Base-by-base conservation (phyloP, 805 yeast genomes). In the Deakozyma indianensis region DNA sequence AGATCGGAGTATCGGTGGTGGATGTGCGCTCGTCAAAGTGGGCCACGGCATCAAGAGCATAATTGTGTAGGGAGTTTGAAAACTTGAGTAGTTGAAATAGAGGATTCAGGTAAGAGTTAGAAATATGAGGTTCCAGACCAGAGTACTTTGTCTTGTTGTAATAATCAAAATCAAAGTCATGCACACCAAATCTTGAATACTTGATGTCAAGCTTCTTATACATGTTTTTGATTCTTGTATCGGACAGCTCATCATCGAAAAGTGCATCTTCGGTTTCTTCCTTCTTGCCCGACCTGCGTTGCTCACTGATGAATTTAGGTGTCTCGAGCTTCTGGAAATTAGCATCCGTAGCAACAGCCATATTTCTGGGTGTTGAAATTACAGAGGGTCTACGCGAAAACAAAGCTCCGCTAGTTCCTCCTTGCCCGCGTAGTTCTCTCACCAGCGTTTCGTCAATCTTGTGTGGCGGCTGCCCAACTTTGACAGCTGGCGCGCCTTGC, bases 101-200 rank as follows among this genome's bases (percentile, higher is more conserved):
- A 0, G 95, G 70, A 59, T 92, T 92, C 48, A 82, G 75, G 55
- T 78, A 79, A 0, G 92, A 73, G 53, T 83, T 84, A 44, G 81
- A 84, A 9, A 82, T 71, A 56, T 87, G 92, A 7, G 87, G 80
- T 60, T 92, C 97, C n/a, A 90, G 67, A 0, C 97, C 96, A 1
- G 96, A 76, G 46, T 68, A 80, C 1, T 56, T 50, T 0, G 96
- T 83, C 35, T 70, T 69, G 58, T 90, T 90, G 66, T 82, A 90
- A 54, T 78, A 81, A 45, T 75, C 79, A 59, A 92, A 90, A 64
- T 90, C 96, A 63, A 92, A 92, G 60, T 87, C 96, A 53, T 82
- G 86, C 24, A 92, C 87, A 23, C 98, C 98, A 61, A 86, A 90
- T 54, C 76, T 80, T 47, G 94, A 83, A 61, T 88, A 90, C 38